Evolutionary conservation across 2,329 filamentous ascomycete species (phyloP).

Genomic region (Cladosporium colombiae): DNA sequence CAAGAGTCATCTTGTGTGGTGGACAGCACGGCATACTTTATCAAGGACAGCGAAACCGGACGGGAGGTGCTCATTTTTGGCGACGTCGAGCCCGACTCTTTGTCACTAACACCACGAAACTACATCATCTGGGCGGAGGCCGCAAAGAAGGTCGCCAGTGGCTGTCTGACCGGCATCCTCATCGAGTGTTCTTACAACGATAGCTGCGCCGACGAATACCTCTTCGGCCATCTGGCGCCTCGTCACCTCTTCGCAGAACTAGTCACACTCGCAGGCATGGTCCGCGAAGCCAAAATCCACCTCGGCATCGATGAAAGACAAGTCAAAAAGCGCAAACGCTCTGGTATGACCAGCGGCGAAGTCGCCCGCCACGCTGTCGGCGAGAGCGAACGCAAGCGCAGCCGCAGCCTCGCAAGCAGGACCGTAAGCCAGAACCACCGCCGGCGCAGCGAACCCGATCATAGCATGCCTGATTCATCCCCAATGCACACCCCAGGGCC

Average conservation of each 20-base stretch:
- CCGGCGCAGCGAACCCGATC: constrained; percentile 30
- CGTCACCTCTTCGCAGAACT: constrained; percentile 81
- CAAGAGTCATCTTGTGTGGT: constrained; percentile 61
- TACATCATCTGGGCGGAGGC: constrained; percentile 83
- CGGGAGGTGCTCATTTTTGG: constrained; percentile 90
- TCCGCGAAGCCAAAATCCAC: constrained; percentile 52
- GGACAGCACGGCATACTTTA: constrained; percentile 91
- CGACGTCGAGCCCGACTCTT: constrained; percentile 87
- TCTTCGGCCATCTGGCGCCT: constrained; percentile 89
- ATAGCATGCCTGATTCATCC: constrained; percentile 21
- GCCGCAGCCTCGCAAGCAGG: constrained; percentile 33
- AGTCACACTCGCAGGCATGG: constrained; percentile 67
- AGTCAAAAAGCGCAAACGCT: constrained; percentile 66
- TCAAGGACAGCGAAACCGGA: constrained; percentile 61
- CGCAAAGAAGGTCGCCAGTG: constrained; percentile 76
- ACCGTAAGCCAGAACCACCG: constrained; percentile 24
- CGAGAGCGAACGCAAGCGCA: constrained; percentile 37
- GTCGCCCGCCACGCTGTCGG: constrained; percentile 27
- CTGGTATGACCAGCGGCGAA: constrained; percentile 42
- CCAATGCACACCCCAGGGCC: constrained; percentile 1
- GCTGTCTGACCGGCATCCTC: constrained; percentile 76
- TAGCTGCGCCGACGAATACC: constrained; percentile 69
- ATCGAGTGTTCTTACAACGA: constrained; percentile 96
- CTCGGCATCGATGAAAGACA: constrained; percentile 41
- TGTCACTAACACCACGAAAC: constrained; percentile 81